Evolutionary conservation across 352 stramenopile species (phyloP).

Genomic region (Ophiocytium majus): DNA sequence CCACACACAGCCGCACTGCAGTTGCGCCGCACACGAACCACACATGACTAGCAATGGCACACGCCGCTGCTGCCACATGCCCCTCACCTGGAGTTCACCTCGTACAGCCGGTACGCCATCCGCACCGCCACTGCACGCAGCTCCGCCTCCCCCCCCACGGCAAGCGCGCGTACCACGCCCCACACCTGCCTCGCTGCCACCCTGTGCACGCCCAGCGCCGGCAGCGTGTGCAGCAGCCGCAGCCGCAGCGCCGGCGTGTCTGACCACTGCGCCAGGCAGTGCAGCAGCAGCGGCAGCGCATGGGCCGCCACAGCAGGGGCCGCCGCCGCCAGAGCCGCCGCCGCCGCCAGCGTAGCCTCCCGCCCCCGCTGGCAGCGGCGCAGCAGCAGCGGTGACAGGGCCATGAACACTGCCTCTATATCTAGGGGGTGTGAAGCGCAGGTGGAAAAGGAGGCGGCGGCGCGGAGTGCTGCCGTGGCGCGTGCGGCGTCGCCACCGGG

Average conservation of each 20-base stretch:
- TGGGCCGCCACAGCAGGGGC: conserved; percentile 25
- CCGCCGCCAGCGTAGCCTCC: conserved; percentile 23
- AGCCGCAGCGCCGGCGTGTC: conserved; percentile 5
- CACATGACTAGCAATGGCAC: too few relatives aligned
- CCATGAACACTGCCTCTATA: conserved; percentile 28
- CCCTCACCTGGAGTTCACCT: conserved; percentile 43
- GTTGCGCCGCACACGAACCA: too few relatives aligned
- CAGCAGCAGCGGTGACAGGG: conserved; percentile 39
- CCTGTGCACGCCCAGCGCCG: conserved; percentile 43
- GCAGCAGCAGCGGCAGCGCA: conserved; percentile 43
- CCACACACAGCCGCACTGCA: too few relatives aligned
- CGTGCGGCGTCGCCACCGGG: too few relatives aligned
- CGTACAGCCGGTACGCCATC: conserved; percentile 29
- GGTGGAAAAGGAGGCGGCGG: too few relatives aligned
- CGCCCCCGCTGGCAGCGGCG: conserved; percentile 15
- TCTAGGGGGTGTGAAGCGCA: too few relatives aligned
- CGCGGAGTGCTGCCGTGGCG: conserved; percentile 17
- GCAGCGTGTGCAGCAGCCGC: conserved; percentile 35
- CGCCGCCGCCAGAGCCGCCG: conserved; percentile 24
- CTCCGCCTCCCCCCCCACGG: conserved; percentile 22
- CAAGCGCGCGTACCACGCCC: conserved; percentile 31
- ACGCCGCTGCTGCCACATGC: too few relatives aligned
- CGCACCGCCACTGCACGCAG: conserved; percentile 37
- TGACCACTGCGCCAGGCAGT: conserved; percentile 24
- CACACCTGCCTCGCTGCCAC: conserved; percentile 39